phyloP scores from a whole-genome alignment of 305 asterid genomes.

The Fraxinus nigra region DNA sequence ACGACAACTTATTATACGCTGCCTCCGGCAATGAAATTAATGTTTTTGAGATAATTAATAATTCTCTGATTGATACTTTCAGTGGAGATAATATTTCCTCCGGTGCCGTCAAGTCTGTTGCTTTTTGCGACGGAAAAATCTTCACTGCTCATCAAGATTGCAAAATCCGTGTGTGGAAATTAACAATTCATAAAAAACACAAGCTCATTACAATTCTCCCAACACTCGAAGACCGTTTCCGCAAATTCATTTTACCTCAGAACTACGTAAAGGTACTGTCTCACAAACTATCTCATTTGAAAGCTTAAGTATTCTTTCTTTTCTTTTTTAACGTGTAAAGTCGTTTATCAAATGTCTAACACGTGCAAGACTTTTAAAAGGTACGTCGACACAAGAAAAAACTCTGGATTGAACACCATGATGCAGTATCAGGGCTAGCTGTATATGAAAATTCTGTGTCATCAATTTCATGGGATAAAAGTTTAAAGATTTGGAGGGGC shows the following conservation, averaged over 20 bases:
- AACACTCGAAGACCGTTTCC: constrained; percentile 50
- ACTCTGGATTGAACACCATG: constrained; percentile 74
- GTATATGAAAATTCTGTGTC: constrained; percentile 13
- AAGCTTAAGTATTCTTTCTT: not conserved
- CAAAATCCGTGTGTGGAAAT: constrained; percentile 64
- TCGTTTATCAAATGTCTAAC: not conserved
- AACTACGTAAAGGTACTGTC: constrained; percentile 38
- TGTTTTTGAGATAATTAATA: constrained; percentile 39
- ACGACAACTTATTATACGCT: constrained; percentile 62
- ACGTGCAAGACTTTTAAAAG: not conserved
- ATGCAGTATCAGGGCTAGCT: constrained; percentile 64
- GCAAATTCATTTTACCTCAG: constrained; percentile 43
- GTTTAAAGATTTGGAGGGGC: constrained; percentile 58
- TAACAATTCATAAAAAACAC: constrained; percentile 34
- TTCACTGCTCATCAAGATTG: constrained; percentile 84
- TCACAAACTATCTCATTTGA: not conserved
- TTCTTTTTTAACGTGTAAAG: not conserved
- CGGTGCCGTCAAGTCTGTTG: constrained; percentile 63
- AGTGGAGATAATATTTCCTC: constrained; percentile 24
- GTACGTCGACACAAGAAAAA: constrained; percentile 63
- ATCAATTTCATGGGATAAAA: constrained; percentile 75
- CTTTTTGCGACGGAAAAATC: constrained; percentile 42
- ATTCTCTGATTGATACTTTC: constrained; percentile 46
- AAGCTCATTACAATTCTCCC: constrained; percentile 55
- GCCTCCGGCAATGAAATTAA: constrained; percentile 57